Evolutionary conservation across 1,284 basidiomycete species (phyloP), one percentile per base, ranked within the genome.

Genomic region (Flammula alnicola): DNA sequence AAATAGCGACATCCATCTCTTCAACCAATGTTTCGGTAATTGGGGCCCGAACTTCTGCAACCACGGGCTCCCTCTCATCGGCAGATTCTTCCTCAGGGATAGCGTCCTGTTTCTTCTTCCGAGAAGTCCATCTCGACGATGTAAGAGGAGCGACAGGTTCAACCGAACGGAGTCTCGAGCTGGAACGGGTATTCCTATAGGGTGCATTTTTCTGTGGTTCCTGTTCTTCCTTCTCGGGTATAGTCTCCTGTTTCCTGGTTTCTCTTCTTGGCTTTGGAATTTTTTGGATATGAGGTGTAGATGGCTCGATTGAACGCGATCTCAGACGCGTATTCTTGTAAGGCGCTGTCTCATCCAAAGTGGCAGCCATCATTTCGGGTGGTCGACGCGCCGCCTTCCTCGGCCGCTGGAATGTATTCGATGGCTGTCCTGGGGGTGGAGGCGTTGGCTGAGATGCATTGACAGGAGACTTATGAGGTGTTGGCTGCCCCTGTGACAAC

Each of bases 1-100:
- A 20, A 2, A 63, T 56, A 30, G 60, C 62, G 14, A 67, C 62
- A 27, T 58, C 54, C 44, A 41, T 44, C 44, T 68, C 62, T 27
- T 67, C 65, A n/a, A 44, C 56, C 3, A 52, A 25, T 1, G 45
- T 51, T 42, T 55, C 56, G 25, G 33, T 19, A n/a, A 38, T 49
- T 17, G 42, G 49, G 4, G n/a, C n/a, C n/a, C n/a, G n/a, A n/a
- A n/a, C n/a, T n/a, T n/a, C n/a, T n/a, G n/a, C n/a, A n/a, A n/a
- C n/a, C n/a, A n/a, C n/a, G n/a, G 31, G 31, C 0, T 32, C n/a
- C n/a, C 32, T 49, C 11, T 38, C 44, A 19, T 37, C 47, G 4
- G 27, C 40, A 30, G 44, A 35, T 33, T 46, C 43, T 49, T 40
- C 45, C 26, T 47, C 44, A 25, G 12, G 17, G 22, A 48, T 41